Percentiles rank a stretch among this genome's conserved stretches.
Evolutionary conservation across 2,329 filamentous ascomycete genomes (phyloP).

Genomic region (Colletotrichum trifolii): DNA sequence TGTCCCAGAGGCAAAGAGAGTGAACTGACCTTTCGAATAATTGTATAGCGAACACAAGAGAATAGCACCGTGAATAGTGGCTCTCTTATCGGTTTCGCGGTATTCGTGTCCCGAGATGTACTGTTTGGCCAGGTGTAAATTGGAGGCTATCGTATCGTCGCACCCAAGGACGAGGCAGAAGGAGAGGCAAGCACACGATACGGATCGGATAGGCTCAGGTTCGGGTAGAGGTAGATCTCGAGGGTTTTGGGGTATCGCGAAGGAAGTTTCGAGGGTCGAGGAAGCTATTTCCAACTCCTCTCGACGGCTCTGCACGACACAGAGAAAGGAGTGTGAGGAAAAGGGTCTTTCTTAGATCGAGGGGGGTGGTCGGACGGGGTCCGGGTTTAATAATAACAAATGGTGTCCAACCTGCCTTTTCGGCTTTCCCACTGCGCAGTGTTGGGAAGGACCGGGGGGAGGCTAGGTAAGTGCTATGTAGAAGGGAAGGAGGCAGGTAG

Average conservation of each 20-base stretch:
- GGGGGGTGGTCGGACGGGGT: conserved; percentile 40
- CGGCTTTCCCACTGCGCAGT: not conserved
- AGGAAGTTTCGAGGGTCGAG: conserved; percentile 25
- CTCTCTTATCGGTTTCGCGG: conserved; percentile 16
- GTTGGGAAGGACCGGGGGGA: not conserved
- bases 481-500: conserved; percentile 3
- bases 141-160: conserved; percentile 11
- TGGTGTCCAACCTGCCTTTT: conserved; percentile 26
- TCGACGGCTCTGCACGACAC: conserved; percentile 33
- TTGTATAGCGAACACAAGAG: conserved; percentile 5
- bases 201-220: not conserved
- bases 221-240: no score
- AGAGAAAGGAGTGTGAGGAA: conserved; percentile 37
- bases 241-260: conserved; percentile 2
- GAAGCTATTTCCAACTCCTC: conserved; percentile 38
- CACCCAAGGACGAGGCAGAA: conserved; percentile 18
- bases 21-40: conserved; percentile 20
- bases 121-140: not conserved
- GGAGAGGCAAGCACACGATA: conserved; percentile 4
- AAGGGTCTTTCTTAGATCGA: conserved; percentile 35
- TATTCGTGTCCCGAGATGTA: not conserved
- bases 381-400: conserved; percentile 41
- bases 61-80: conserved; percentile 23
- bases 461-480: not conserved
- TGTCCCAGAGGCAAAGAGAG: conserved; percentile 18